Evolutionary conservation across 2,329 filamentous ascomycete genomes (phyloP).

Genomic region (Cladosporium sp.): DNA sequence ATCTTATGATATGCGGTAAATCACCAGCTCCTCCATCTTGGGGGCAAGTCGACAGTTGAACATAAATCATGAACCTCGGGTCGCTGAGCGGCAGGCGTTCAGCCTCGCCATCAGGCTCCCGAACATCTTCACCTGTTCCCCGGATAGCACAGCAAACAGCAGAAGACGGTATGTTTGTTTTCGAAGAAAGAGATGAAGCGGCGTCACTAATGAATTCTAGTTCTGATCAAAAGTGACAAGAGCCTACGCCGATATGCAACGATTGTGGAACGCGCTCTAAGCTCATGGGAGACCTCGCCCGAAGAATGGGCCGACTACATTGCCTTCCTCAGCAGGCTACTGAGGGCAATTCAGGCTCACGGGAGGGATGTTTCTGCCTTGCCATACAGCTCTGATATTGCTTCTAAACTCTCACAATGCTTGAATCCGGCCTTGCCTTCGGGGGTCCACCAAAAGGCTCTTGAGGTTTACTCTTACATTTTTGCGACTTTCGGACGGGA

Average conservation of each 20-base stretch:
- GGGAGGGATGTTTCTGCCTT: constrained; percentile 70
- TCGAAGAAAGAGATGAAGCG: neutral
- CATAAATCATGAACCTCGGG: constrained; percentile 15
- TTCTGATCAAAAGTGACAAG: constrained; percentile 59
- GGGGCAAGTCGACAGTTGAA: neutral
- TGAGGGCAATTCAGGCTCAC: constrained; percentile 90
- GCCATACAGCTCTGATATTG: constrained; percentile 78
- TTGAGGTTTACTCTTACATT: constrained; percentile 89
- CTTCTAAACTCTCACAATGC: constrained; percentile 91
- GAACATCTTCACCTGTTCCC: constrained; percentile 72
- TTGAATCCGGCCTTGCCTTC: constrained; percentile 90
- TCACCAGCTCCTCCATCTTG: neutral
- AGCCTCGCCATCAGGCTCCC: constrained; percentile 77
- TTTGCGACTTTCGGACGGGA: constrained; percentile 75
- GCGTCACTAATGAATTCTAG: constrained; percentile 17
- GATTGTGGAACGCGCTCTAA: constrained; percentile 81
- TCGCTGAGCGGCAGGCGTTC: constrained; percentile 17
- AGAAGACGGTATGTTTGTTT: constrained; percentile 65
- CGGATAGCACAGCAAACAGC: constrained; percentile 76
- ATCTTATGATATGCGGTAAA: constrained; percentile 6
- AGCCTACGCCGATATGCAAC: constrained; percentile 84
- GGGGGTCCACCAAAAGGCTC: constrained; percentile 93
- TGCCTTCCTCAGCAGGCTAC: constrained; percentile 84
- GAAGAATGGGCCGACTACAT: constrained; percentile 99
- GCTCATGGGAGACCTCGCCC: constrained; percentile 86